Percentiles rank a stretch among this genome's conserved stretches.
These are phyloP conservation scores for Proliferodiscus dingleyae DNA, from an alignment of 2,329 filamentous ascomycete species.

Conservation along the genomic window DNA sequence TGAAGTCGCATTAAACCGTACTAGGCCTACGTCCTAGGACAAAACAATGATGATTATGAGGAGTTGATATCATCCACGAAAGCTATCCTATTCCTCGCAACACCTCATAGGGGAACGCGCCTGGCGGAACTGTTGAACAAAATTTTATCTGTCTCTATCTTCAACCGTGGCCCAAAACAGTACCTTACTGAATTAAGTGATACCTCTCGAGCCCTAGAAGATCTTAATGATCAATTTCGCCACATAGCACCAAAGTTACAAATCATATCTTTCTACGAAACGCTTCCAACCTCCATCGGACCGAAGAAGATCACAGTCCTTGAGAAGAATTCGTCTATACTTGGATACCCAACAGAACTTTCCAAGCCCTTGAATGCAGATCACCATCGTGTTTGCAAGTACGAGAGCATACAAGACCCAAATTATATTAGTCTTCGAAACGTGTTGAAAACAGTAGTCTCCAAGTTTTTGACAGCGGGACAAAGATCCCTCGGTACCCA, in stretches of 20 bases:
- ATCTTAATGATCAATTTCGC: slow-evolving; percentile 43
- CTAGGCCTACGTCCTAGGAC: slow-evolving; percentile 18
- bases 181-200: slow-evolving; percentile 37
- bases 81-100: slow-evolving; percentile 38
- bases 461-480: slow-evolving; percentile 9
- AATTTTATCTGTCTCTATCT: slow-evolving; percentile 33
- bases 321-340: slow-evolving; percentile 26
- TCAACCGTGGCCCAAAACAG: slow-evolving; percentile 29
- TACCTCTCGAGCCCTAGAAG: slow-evolving; percentile 33
- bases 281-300: slow-evolving; percentile 28
- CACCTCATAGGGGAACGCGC: slow-evolving; percentile 39
- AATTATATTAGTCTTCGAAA: slow-evolving; percentile 16
- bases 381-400: slow-evolving; percentile 34
- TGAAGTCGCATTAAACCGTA: slow-evolving; percentile 16
- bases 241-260: slow-evolving; percentile 33
- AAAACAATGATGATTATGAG: slow-evolving; percentile 26
- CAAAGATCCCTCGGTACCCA: background rate
- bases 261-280: slow-evolving; percentile 44
- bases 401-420: slow-evolving; percentile 22
- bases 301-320: slow-evolving; percentile 24
- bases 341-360: slow-evolving; percentile 28
- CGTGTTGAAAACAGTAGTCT: slow-evolving; percentile 20
- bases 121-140: slow-evolving; percentile 34
- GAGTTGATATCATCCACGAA: slow-evolving; percentile 27
- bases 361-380: slow-evolving; percentile 28